phyloP scores from a whole-genome alignment of 257 asterid genomes.

The Nyctanthes arbortristis region DNA sequence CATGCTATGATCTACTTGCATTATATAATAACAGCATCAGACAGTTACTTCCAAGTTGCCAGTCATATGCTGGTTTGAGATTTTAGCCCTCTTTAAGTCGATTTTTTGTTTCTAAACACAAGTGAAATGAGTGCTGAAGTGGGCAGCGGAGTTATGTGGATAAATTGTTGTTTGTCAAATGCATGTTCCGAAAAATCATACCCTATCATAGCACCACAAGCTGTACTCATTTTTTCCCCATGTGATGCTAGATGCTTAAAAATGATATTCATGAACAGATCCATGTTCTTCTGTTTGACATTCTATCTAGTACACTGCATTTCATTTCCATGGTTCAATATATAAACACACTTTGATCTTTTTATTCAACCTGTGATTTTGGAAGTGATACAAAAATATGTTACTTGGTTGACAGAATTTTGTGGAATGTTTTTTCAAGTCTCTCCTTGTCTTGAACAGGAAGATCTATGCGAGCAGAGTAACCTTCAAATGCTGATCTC shows the following conservation, averaged over 20 bases:
- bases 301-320: conserved; percentile 33
- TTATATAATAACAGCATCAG: not conserved
- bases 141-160: not conserved
- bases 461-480: conserved; percentile 41
- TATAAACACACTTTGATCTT: conserved; percentile 31
- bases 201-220: not conserved
- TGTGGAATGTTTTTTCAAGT: conserved; percentile 35
- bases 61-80: not conserved
- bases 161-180: too few relatives aligned
- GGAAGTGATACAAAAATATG: conserved; percentile 33
- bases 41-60: not conserved
- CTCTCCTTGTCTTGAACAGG: conserved; percentile 45
- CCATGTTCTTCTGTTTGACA: conserved; percentile 24
- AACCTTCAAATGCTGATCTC: conserved; percentile 45
- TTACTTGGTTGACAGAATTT: conserved; percentile 42
- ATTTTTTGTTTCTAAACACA: too few relatives aligned
- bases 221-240: not conserved
- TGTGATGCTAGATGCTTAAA: not conserved
- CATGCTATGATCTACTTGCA: not conserved
- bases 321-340: conserved; percentile 26
- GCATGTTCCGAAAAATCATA: too few relatives aligned
- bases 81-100: too few relatives aligned
- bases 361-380: conserved; percentile 24
- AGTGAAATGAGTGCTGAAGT: too few relatives aligned
- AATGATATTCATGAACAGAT: not conserved